Evolutionary conservation across 2,329 filamentous ascomycete species (phyloP).

Genomic region (Cytospora mali): DNA sequence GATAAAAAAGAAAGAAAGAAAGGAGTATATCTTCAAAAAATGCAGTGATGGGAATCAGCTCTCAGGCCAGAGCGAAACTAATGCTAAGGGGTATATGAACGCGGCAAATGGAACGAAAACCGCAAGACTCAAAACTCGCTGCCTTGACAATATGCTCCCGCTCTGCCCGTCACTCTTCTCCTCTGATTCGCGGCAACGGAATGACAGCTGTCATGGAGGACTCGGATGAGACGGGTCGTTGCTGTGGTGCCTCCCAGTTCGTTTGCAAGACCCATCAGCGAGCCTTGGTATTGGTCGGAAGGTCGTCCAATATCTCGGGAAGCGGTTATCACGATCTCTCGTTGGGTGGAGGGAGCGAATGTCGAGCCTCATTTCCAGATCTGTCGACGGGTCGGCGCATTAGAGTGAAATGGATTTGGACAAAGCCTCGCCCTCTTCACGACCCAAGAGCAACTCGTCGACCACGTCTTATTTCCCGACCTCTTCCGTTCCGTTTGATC

Average conservation of each 20-base stretch:
- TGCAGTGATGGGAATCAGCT: not conserved
- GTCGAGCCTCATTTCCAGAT: slow-evolving; percentile 10
- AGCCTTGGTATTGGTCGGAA: slow-evolving; percentile 4
- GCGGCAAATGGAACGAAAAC: not conserved
- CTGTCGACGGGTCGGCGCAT: slow-evolving; percentile 21
- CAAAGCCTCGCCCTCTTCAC: slow-evolving; percentile 10
- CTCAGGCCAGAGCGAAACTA: not conserved
- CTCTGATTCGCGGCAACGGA: not conserved
- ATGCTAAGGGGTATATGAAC: slow-evolving; percentile 1
- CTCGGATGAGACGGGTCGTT: slow-evolving; percentile 23
- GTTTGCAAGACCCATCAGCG: slow-evolving; percentile 15
- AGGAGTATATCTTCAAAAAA: not conserved
- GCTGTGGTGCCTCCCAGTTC: slow-evolving; percentile 11
- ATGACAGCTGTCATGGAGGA: slow-evolving; percentile 6
- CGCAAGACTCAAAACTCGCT: not conserved
- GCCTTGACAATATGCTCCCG: not conserved
- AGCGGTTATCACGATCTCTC: slow-evolving; percentile 5
- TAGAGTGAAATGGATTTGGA: slow-evolving; percentile 11
- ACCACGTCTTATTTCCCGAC: slow-evolving; percentile 10
- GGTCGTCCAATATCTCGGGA: slow-evolving; percentile 7
- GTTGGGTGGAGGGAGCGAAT: slow-evolving; percentile 5
- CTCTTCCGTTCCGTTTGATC: slow-evolving; percentile 18
- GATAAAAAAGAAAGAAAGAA: slow-evolving; percentile 1
- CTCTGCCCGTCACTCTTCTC: not conserved
- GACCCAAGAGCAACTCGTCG: slow-evolving; percentile 5